A percentile compares a stretch with the other conserved stretches of the same genome.
Conservation (phyloP, 768 basidiomycete genomes). For the Mycena albidolilacea region DNA sequence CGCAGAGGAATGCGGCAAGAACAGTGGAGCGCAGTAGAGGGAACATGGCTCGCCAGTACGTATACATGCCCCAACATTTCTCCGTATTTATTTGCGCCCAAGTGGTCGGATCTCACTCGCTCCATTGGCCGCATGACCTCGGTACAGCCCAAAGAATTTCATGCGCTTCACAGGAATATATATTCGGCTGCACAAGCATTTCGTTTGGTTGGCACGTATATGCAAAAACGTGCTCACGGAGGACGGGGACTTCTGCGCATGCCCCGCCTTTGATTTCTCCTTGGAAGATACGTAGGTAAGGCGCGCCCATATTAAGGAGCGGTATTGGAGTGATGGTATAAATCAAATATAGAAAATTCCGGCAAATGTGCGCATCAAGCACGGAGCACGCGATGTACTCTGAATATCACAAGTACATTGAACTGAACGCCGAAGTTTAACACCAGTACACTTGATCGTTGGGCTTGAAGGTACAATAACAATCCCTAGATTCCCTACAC, state of each 20-base stretch:
- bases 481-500: neutral
- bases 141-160: neutral
- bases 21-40: conserved; percentile 39
- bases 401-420: neutral
- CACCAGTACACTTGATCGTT: conserved; percentile 2
- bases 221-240: neutral
- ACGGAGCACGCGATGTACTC: neutral
- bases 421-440: conserved; percentile 20
- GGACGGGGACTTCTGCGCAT: neutral
- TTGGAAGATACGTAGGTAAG: neutral
- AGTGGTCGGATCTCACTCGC: neutral
- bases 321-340: too few species aligned
- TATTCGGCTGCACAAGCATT: conserved; percentile 1
- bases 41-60: conserved; percentile 26
- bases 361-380: conserved; percentile 15
- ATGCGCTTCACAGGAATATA: neutral
- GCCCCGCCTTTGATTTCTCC: neutral
- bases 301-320: too few species aligned
- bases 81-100: conserved; percentile 41
- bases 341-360: neutral
- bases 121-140: conserved; percentile 24
- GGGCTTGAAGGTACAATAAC: neutral
- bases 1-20: conserved; percentile 39
- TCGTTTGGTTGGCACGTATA: neutral
- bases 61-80: neutral